Evolutionary conservation across 1,139 yeast species (phyloP).

Genomic region (Hyphopichia fennica): DNA sequence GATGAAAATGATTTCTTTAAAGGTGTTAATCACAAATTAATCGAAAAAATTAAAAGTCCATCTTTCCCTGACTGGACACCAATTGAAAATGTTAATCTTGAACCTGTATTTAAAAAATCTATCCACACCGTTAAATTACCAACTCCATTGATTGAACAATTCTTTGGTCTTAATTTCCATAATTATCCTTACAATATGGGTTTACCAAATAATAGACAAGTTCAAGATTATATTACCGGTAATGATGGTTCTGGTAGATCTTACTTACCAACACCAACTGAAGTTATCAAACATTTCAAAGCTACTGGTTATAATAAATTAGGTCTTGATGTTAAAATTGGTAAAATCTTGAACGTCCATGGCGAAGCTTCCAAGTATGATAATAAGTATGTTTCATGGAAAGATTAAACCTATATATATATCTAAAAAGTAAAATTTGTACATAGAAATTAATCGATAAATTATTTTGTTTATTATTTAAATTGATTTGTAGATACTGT

Average conservation of each 20-base stretch:
- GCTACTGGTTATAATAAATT: conserved; percentile 50
- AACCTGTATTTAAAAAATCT: conserved; percentile 18
- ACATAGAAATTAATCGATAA: neutral
- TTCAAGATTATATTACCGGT: conserved; percentile 62
- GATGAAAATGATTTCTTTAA: conserved; percentile 66
- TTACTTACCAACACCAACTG: conserved; percentile 65
- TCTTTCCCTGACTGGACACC: conserved; percentile 51
- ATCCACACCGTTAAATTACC: conserved; percentile 30
- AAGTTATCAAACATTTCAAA: conserved; percentile 62
- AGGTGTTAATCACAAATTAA: conserved; percentile 74
- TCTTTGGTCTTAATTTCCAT: conserved; percentile 53
- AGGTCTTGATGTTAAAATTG: conserved; percentile 63
- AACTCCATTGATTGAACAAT: conserved; percentile 42
- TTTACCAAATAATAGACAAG: conserved; percentile 67
- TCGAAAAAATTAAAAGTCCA: conserved; percentile 59
- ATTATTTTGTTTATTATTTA: neutral
- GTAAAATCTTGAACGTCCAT: conserved; percentile 56
- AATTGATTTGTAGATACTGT: neutral
- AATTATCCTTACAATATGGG: conserved; percentile 79
- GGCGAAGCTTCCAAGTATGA: conserved; percentile 61
- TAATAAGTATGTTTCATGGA: conserved; percentile 63
- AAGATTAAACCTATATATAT: conserved; percentile 3
- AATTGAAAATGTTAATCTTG: conserved; percentile 14
- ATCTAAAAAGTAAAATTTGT: neutral
- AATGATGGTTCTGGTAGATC: conserved; percentile 61